These are phyloP conservation scores for Stachybotrys chlorohalonatus DNA, from an alignment of 2,329 filamentous ascomycete genomes.

Conservation along the genomic window DNA sequence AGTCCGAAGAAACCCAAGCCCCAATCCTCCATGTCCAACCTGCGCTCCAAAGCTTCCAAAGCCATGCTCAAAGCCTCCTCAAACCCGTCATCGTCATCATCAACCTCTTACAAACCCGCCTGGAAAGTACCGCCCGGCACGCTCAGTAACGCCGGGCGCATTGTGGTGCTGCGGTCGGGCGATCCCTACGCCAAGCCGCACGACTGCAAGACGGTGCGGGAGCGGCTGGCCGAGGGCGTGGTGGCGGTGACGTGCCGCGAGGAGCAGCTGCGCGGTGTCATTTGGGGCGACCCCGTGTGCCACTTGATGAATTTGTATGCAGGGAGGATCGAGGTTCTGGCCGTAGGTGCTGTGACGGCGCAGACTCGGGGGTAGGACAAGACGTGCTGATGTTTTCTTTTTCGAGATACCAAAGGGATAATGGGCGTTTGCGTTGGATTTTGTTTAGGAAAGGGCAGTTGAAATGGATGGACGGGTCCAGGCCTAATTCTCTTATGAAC, in stretches of 20 bases:
- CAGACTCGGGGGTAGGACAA: not conserved
- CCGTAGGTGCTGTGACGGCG: slow-evolving; percentile 42
- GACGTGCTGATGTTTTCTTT: not conserved
- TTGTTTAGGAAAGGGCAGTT: not conserved
- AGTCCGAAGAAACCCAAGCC: not conserved
- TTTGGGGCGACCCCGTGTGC: slow-evolving; percentile 76
- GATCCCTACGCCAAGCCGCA: slow-evolving; percentile 25
- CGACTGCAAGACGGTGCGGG: slow-evolving; percentile 38
- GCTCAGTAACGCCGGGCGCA: slow-evolving; percentile 60
- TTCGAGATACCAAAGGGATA: not conserved
- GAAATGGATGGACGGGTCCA: not conserved
- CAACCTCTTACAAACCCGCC: slow-evolving; percentile 20
- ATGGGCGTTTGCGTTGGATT: not conserved
- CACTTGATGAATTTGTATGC: slow-evolving; percentile 76
- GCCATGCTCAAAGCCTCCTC: slow-evolving; percentile 9
- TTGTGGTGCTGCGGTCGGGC: slow-evolving; percentile 56
- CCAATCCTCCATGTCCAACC: not conserved
- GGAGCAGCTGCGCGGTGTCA: slow-evolving; percentile 55
- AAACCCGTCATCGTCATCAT: slow-evolving; percentile 2
- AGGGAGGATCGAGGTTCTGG: slow-evolving; percentile 60
- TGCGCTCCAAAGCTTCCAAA: slow-evolving; percentile 5
- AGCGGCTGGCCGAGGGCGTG: slow-evolving; percentile 48
- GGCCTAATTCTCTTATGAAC: not conserved
- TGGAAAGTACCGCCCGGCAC: slow-evolving; percentile 61
- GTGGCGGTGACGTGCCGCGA: slow-evolving; percentile 62